Conservation (phyloP, 352 stramenopile species). For the Pythium brachiatum region DNA sequence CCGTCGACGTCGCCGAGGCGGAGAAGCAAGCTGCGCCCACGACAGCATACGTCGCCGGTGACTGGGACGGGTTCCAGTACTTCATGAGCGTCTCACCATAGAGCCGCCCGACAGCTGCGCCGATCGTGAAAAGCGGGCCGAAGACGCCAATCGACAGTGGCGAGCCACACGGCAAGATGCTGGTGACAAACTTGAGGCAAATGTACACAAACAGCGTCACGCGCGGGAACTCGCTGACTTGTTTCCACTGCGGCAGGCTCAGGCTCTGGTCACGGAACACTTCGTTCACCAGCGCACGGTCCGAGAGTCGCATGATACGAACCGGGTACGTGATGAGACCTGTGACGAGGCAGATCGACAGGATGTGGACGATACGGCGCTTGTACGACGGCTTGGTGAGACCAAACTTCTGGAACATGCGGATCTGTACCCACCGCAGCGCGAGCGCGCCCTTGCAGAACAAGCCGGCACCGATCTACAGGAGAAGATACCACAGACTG, state of each 20-base stretch:
- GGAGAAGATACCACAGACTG: neutral
- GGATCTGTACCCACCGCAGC: conserved; percentile 45
- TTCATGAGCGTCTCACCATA: conserved; percentile 81
- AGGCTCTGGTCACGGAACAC: conserved; percentile 65
- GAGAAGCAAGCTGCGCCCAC: conserved; percentile 91
- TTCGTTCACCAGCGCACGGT: conserved; percentile 73
- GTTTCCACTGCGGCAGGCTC: conserved; percentile 58
- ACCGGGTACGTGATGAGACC: conserved; percentile 65
- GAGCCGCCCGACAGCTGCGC: conserved; percentile 63
- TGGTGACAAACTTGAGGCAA: conserved; percentile 67
- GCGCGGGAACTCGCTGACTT: conserved; percentile 53
- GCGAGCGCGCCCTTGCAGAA: conserved; percentile 57
- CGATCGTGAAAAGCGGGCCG: conserved; percentile 79
- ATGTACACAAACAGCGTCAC: conserved; percentile 72
- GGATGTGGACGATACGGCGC: conserved; percentile 52
- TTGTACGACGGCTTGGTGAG: conserved; percentile 53
- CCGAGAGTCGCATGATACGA: conserved; percentile 67
- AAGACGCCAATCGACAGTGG: conserved; percentile 81
- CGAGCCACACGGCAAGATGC: conserved; percentile 64
- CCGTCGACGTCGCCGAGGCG: conserved; percentile 87
- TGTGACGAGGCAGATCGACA: conserved; percentile 60
- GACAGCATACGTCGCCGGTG: conserved; percentile 83
- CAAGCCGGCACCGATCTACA: conserved; percentile 56
- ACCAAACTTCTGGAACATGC: conserved; percentile 50
- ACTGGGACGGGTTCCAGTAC: conserved; percentile 75